Percentiles rank a stretch among this genome's conserved stretches.
Conservation (phyloP, 495 filamentous ascomycete genomes). For the Lophiotrema nucula region DNA sequence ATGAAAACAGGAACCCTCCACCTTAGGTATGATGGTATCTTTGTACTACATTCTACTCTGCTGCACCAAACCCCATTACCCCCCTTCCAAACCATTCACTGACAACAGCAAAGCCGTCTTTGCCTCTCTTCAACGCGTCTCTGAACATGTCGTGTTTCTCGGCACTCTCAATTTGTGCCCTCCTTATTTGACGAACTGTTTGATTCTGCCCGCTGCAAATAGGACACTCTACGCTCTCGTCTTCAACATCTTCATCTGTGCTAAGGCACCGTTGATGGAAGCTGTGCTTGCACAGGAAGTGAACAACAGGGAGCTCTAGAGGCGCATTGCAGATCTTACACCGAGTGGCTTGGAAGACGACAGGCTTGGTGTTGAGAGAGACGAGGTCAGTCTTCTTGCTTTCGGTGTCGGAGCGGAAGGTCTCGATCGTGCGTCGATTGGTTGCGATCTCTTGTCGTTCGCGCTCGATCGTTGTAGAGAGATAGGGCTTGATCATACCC, state of each 20-base stretch:
- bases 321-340: constrained; percentile 74
- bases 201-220: constrained; percentile 77
- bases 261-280: constrained; percentile 85
- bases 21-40: too few species aligned
- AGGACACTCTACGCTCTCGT: constrained; percentile 73
- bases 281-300: constrained; percentile 94
- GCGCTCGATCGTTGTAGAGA: constrained; percentile 80
- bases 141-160: constrained; percentile 89
- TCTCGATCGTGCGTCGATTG: constrained; percentile 78
- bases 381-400: constrained; percentile 73
- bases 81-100: constrained; percentile 94
- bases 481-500: constrained; percentile 93
- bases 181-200: constrained; percentile 80
- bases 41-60: too few species aligned
- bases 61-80: constrained; percentile 63
- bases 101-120: constrained; percentile 82
- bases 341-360: constrained; percentile 84
- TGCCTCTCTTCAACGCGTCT: constrained; percentile 72
- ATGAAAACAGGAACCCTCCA: too few species aligned
- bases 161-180: constrained; percentile 81
- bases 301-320: constrained; percentile 83
- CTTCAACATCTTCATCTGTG: constrained; percentile 51
- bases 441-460: constrained; percentile 83
- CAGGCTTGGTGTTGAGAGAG: constrained; percentile 72
- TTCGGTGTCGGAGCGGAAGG: constrained; percentile 83